Conservation (phyloP, 352 stramenopile genomes). For the Globisporangium uncinulatum region DNA sequence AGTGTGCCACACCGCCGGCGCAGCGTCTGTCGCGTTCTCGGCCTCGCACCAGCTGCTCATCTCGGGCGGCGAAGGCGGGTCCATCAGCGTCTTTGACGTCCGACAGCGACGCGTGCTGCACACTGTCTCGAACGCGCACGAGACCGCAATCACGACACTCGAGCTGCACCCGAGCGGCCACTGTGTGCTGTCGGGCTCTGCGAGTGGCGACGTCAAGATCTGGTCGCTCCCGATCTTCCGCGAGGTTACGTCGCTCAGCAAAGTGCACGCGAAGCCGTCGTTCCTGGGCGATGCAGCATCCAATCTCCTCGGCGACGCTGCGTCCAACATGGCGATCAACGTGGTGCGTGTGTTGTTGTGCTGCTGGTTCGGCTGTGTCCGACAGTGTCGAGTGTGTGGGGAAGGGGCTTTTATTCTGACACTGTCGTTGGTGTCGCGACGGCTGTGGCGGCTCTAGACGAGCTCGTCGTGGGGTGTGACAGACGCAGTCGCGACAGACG, state of each 20-base stretch:
- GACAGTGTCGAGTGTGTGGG: neutral
- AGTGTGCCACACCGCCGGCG: constrained; percentile 67
- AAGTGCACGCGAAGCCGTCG: constrained; percentile 75
- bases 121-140: constrained; percentile 76
- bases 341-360: constrained; percentile 40
- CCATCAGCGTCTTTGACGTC: constrained; percentile 84
- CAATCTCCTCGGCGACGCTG: constrained; percentile 71
- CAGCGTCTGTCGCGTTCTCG: constrained; percentile 73
- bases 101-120: constrained; percentile 83
- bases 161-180: constrained; percentile 68
- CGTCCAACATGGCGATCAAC: constrained; percentile 84
- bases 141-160: constrained; percentile 81
- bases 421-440: neutral
- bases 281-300: constrained; percentile 77
- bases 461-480: constrained; percentile 82
- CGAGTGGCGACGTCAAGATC: constrained; percentile 83
- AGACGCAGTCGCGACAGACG: constrained; percentile 68
- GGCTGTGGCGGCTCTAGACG: constrained; percentile 29
- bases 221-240: constrained; percentile 85
- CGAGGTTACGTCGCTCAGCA: constrained; percentile 63
- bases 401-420: neutral
- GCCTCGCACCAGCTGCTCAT: constrained; percentile 77
- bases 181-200: constrained; percentile 80
- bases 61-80: constrained; percentile 69
- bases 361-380: no score